phyloP scores from a whole-genome alignment of 2,329 filamentous ascomycete genomes.

The Grosmannia huntii region DNA sequence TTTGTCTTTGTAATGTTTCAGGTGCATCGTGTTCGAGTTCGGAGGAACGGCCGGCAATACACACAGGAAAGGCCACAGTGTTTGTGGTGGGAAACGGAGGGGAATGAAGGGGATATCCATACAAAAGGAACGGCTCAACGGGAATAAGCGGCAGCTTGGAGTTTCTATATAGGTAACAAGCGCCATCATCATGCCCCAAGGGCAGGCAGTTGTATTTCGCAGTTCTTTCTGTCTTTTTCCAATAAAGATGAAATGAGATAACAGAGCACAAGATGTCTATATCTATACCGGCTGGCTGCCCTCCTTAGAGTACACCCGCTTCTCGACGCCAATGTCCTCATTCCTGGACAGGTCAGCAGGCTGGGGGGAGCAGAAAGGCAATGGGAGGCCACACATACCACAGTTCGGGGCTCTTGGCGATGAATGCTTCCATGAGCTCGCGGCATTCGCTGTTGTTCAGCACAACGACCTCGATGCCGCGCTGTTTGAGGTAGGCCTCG shows the following conservation, averaged over 20 bases:
- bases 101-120: background rate
- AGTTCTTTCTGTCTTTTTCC: background rate
- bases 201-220: background rate
- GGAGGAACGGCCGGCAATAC: background rate
- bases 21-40: background rate
- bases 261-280: too few species aligned
- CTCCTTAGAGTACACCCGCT: conserved; percentile 26
- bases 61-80: background rate
- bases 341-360: conserved; percentile 27
- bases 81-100: background rate
- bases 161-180: background rate
- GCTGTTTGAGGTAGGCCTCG: conserved; percentile 54
- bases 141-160: background rate
- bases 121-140: background rate
- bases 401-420: conserved; percentile 56
- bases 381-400: conserved; percentile 36
- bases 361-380: background rate
- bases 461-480: conserved; percentile 62
- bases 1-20: background rate
- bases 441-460: conserved; percentile 52
- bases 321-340: conserved; percentile 43
- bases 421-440: conserved; percentile 59
- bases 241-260: background rate
- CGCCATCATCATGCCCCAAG: background rate
- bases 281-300: background rate